Percentiles rank a stretch among this genome's conserved stretches.
Evolutionary conservation across 2,329 filamentous ascomycete species (phyloP).

Genomic region (Alternaria panax): DNA sequence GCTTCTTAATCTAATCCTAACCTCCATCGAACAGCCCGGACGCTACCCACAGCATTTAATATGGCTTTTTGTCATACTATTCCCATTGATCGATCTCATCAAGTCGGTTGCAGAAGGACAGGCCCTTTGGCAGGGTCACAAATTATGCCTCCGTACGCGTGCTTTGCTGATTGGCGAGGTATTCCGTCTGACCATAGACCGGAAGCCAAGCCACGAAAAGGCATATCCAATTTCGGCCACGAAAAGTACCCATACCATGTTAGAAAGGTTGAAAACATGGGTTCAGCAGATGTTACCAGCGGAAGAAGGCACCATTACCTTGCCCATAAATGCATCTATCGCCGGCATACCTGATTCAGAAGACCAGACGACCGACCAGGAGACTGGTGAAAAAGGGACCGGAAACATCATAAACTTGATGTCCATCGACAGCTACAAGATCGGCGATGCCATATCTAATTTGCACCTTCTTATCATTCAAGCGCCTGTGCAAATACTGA

Average conservation of each 20-base stretch:
- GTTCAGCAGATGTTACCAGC: neutral
- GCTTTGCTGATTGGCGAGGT: slow-evolving; percentile 1
- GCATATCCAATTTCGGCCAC: neutral
- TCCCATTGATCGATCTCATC: neutral
- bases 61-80: slow-evolving; percentile 2
- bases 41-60: neutral
- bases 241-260: neutral
- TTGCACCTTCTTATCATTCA: neutral
- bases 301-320: neutral
- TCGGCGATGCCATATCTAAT: slow-evolving; percentile 1
- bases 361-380: neutral
- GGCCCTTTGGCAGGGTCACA: slow-evolving; percentile 2
- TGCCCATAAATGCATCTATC: neutral
- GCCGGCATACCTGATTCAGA: neutral
- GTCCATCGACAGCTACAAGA: slow-evolving; percentile 2
- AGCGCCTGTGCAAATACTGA: neutral
- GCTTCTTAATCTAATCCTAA: neutral
- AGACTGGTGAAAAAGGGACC: neutral
- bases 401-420: slow-evolving; percentile 2
- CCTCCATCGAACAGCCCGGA: neutral
- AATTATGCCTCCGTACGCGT: neutral
- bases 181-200: neutral
- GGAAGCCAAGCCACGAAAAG: neutral
- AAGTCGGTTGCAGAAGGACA: slow-evolving; percentile 2
- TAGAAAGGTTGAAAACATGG: neutral